phyloP scores from a whole-genome alignment of 2,329 filamentous ascomycete genomes.

The Aspergillus luchuensis region DNA sequence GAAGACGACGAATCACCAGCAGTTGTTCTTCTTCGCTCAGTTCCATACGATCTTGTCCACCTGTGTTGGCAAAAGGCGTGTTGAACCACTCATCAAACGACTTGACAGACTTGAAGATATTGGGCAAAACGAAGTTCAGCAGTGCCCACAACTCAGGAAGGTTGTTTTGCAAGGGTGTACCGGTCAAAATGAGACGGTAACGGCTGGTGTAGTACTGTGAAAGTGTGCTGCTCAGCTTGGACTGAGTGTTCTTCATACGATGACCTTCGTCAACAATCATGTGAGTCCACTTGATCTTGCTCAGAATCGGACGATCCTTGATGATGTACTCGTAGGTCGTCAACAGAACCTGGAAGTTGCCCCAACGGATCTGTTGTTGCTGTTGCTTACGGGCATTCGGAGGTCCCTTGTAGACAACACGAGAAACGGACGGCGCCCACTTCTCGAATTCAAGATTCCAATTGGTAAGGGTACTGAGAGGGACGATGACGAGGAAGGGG shows the following conservation, averaged over 20 bases:
- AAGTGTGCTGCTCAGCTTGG: conserved; percentile 92
- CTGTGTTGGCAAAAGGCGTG: conserved; percentile 97
- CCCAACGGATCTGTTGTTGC: conserved; percentile 90
- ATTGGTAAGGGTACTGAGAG: conserved; percentile 94
- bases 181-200: conserved; percentile 94
- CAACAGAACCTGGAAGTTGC: conserved; percentile 91
- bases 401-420: conserved; percentile 96
- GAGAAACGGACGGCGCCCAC: conserved; percentile 85
- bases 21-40: conserved; percentile 99
- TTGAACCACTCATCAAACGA: conserved; percentile 99
- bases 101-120: conserved; percentile 98
- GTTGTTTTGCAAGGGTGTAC: conserved; percentile 97
- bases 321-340: conserved; percentile 99
- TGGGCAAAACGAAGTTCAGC: conserved; percentile 96
- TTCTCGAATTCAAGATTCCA: conserved; percentile 99
- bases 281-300: conserved; percentile 99
- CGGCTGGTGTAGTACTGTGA: conserved; percentile 93
- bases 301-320: conserved; percentile 91
- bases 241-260: conserved; percentile 98
- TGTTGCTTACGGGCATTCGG: conserved; percentile 85
- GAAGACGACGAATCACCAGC: conserved; percentile 94
- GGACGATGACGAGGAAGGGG: conserved; percentile 94
- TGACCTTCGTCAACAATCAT: conserved; percentile 99
- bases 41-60: conserved; percentile 98
- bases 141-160: conserved; percentile 94